Evolutionary conservation across 176 grass and related monocot species (phyloP).

Genomic region (Saccharum spontaneum): DNA sequence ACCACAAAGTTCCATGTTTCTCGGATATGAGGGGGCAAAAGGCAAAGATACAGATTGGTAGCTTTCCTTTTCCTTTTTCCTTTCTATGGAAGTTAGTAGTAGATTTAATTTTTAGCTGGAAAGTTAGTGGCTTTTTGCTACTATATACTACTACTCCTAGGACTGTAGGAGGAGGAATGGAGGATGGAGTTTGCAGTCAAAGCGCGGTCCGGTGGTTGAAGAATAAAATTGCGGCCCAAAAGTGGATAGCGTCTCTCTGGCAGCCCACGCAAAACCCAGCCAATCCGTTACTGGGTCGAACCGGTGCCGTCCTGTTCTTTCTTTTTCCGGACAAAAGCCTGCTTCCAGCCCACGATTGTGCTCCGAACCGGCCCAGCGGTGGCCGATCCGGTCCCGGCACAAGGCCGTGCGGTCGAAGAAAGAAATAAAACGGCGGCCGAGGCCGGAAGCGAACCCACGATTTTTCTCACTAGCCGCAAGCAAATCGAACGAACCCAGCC

Average conservation of each 20-base stretch:
- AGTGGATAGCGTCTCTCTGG: background rate
- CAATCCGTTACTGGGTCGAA: background rate
- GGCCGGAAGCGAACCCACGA: background rate
- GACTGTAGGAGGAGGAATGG: too few relatives aligned
- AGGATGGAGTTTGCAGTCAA: too few relatives aligned
- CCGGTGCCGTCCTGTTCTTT: background rate
- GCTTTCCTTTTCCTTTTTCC: background rate
- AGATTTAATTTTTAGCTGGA: too few relatives aligned
- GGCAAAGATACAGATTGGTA: background rate
- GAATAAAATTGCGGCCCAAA: background rate
- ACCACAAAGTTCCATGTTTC: background rate
- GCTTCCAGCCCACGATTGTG: background rate
- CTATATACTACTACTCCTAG: too few relatives aligned
- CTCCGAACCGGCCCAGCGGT: background rate
- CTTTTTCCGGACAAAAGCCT: background rate
- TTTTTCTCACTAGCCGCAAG: background rate
- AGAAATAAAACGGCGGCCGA: constrained; percentile 14
- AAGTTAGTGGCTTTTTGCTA: too few relatives aligned
- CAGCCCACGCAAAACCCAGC: background rate
- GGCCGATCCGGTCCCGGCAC: background rate
- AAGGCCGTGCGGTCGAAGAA: constrained; percentile 26
- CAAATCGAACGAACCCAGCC: constrained; percentile 9
- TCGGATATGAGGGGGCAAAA: background rate
- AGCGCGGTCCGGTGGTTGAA: background rate
- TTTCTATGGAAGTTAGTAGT: background rate